Evolutionary conservation across 2,329 filamentous ascomycete species (phyloP).

Genomic region (Cladobotryum protrusum): DNA sequence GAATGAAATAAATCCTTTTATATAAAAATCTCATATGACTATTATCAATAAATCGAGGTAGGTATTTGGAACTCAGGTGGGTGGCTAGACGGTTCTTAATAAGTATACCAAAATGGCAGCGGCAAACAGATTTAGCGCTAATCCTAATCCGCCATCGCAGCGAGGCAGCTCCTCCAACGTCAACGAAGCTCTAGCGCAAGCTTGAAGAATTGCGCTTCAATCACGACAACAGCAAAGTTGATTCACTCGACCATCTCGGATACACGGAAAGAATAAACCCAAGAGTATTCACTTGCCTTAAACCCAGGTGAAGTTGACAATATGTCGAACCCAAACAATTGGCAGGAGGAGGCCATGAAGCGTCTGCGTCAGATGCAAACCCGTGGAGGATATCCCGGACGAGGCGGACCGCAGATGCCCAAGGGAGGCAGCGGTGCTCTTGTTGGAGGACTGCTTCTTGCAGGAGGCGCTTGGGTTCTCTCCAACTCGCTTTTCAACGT

Average conservation of each 20-base stretch:
- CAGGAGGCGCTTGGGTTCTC: conserved; percentile 45
- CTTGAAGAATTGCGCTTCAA: neutral
- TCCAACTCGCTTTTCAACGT: conserved; percentile 69
- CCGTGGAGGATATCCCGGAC: conserved; percentile 36
- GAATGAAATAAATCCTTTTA: no score
- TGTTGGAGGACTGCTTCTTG: conserved; percentile 37
- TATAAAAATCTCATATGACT: no score
- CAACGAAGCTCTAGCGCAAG: neutral
- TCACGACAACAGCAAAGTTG: neutral
- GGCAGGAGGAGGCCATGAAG: conserved; percentile 46
- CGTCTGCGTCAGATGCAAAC: conserved; percentile 44
- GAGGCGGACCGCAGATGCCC: conserved; percentile 37
- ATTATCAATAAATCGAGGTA: no score
- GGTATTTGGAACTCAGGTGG: no score
- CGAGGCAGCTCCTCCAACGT: conserved; percentile 2
- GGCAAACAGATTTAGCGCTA: neutral
- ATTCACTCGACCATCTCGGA: neutral
- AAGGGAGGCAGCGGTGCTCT: conserved; percentile 35
- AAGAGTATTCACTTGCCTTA: neutral
- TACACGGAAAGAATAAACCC: neutral
- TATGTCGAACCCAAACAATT: conserved; percentile 34
- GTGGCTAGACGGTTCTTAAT: no score
- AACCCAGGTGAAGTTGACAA: conserved; percentile 1
- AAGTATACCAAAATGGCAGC: no score
- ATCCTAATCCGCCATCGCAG: neutral